Conservation (phyloP, 2,329 filamentous ascomycete species). For the Pseudopyricularia cyperi region DNA sequence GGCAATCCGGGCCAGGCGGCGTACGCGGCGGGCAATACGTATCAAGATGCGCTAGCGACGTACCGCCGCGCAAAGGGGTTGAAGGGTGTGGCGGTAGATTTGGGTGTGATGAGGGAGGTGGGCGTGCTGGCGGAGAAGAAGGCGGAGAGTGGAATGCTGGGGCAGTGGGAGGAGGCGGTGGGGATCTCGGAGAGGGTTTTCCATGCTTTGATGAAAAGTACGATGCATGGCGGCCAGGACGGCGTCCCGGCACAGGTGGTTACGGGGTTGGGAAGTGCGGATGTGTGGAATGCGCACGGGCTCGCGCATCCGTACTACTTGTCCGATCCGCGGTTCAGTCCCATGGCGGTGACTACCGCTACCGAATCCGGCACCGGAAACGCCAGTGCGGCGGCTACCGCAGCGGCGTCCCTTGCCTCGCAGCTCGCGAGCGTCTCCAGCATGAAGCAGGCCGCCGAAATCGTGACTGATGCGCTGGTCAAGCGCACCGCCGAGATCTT, state of each 20-base stretch:
- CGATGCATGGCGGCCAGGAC: background rate
- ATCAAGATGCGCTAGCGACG: constrained; percentile 17
- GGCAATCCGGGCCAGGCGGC: constrained; percentile 13
- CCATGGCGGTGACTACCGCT: background rate
- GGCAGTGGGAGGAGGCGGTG: background rate
- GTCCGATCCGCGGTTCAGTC: background rate
- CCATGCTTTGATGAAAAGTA: background rate
- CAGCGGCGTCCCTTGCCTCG: background rate
- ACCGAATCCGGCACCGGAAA: background rate
- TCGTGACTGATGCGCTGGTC: constrained; percentile 3
- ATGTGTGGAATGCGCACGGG: background rate
- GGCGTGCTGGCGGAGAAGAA: constrained; percentile 35
- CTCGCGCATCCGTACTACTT: background rate
- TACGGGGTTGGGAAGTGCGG: background rate
- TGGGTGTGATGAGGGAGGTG: constrained; percentile 9
- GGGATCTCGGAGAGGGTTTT: background rate
- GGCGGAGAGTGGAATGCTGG: background rate
- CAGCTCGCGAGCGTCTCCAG: background rate
- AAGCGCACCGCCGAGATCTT: constrained; percentile 6
- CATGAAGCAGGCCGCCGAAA: background rate
- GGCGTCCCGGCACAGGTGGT: background rate
- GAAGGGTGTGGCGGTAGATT: constrained; percentile 8
- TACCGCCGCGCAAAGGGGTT: constrained; percentile 8
- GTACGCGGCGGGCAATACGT: constrained; percentile 18
- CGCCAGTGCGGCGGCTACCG: background rate